Base-by-base conservation (phyloP, 1,284 basidiomycete species). In the Cutaneotrichosporon spelunceum region DNA sequence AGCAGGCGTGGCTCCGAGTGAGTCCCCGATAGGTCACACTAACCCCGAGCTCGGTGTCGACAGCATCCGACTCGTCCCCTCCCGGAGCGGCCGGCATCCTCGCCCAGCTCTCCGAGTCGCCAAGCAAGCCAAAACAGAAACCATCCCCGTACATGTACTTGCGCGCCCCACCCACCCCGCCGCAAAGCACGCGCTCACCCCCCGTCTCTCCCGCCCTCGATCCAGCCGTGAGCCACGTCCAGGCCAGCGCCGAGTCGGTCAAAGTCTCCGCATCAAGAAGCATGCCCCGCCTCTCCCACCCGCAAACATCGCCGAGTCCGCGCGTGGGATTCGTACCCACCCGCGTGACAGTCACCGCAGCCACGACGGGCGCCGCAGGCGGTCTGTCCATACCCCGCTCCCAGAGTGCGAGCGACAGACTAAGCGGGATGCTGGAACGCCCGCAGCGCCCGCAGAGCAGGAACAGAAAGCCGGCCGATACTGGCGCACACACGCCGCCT, bases 371-470 rank as follows among this genome's bases (percentile, higher is more conserved):
- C 24, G 24, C 48, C 11, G 48, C 23, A 23, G 23, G 45, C 26
- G 24, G 26, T 7, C 5, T 29, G 3, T 29, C 48, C 13, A 26
- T 49, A 26, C 48, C 48, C 7, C 48, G 48, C 24, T 8, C 14
- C 26, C 48, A 49, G 48, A 49, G 48, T 16, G 48, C 48, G 13
- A 49, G 27, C 26, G 48, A 26, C 19, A 26, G 48, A n/a, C 48
- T 49, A 14, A 49, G 48, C 19, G 48, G 27, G 26, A 49, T 49
- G 48, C 19, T 49, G 13, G 48, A n/a, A n/a, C n/a, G n/a, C n/a
- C n/a, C 48, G 26, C 14, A 49, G 26, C 26, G 26, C 13, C 48
- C 48, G 26, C 48, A 27, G 1, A 49, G 39, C 19, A 42, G 39
- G n/a, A n/a, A 19, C 19, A 42, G 39, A 16, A 42, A 42, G 39